These are phyloP conservation scores for Phialophora macrospora DNA, from an alignment of 2,329 filamentous ascomycete genomes.

Conservation along the genomic window DNA sequence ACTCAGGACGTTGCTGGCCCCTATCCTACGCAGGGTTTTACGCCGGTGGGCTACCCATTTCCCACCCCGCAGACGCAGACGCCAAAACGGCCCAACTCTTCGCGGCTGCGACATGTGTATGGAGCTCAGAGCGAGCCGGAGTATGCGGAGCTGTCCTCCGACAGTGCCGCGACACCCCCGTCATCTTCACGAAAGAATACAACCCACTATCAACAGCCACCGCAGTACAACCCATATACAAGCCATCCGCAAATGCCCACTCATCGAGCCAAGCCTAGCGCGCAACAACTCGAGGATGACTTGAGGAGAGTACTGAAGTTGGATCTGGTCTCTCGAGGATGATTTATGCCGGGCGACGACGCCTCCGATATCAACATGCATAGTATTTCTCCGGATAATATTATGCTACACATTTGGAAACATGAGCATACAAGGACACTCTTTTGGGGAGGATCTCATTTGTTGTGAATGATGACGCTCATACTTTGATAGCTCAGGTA, in stretches of 20 bases:
- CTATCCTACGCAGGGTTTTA: constrained; percentile 11
- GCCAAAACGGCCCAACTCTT: constrained; percentile 32
- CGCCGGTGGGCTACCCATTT: constrained; percentile 23
- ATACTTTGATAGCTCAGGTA: constrained; percentile 12
- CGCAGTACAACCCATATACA: constrained; percentile 30
- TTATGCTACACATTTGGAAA: constrained; percentile 24
- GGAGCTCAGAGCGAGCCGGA: constrained; percentile 34
- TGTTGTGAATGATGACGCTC: constrained; percentile 23
- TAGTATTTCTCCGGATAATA: constrained; percentile 6
- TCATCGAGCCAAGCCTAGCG: constrained; percentile 44
- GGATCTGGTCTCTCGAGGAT: constrained; percentile 35
- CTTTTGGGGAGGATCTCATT: constrained; percentile 33
- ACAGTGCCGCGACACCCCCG: constrained; percentile 31
- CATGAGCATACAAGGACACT: constrained; percentile 25
- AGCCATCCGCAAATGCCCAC: constrained; percentile 34
- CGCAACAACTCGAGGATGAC: constrained; percentile 55
- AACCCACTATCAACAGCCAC: constrained; percentile 5
- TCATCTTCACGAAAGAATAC: constrained; percentile 33
- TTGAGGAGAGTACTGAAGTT: constrained; percentile 55
- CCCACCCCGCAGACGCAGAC: constrained; percentile 23
- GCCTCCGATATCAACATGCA: constrained; percentile 4
- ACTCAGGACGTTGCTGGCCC: constrained; percentile 24
- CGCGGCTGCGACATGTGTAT: constrained; percentile 33
- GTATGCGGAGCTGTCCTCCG: constrained; percentile 36
- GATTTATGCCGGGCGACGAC: constrained; percentile 3